Evolutionary conservation across 768 basidiomycete genomes (phyloP).

Genomic region (Lentinula sp.): DNA sequence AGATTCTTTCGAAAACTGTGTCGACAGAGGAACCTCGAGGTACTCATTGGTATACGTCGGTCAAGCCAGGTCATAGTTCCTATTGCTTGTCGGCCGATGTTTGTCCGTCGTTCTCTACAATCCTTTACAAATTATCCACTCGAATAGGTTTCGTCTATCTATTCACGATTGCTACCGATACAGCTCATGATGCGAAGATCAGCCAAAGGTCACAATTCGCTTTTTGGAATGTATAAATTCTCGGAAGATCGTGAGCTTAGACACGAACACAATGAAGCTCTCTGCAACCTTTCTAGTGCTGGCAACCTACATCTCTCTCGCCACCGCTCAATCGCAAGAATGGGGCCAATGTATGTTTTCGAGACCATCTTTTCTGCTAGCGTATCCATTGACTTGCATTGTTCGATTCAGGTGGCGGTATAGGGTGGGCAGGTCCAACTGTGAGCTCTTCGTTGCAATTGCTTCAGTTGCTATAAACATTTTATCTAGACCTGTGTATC

Average conservation of each 20-base stretch:
- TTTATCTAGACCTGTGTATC: slow-evolving; percentile 10
- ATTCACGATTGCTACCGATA: not conserved
- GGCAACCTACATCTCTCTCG: not conserved
- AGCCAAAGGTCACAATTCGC: not conserved
- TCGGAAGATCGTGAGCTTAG: not conserved
- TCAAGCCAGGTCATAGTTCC: not conserved
- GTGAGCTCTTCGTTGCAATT: not conserved
- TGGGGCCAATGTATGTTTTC: slow-evolving; percentile 9
- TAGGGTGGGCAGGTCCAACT: slow-evolving; percentile 13
- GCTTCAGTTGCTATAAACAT: not conserved
- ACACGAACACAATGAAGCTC: not conserved
- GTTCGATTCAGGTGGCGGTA: slow-evolving; percentile 9
- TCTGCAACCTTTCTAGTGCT: not conserved
- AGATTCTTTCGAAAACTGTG: not conserved
- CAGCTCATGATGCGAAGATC: slow-evolving; percentile 2
- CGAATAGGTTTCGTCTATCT: not conserved
- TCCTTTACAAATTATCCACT: not conserved
- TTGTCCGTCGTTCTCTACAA: not conserved
- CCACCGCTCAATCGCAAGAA: slow-evolving; percentile 3
- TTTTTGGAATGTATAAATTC: not conserved
- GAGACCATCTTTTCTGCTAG: not conserved
- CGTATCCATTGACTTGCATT: not conserved
- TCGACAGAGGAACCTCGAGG: not conserved
- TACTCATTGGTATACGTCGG: not conserved
- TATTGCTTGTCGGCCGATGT: not conserved